These are phyloP conservation scores for Andrographis paniculata DNA, from an alignment of 305 asterid species.

Conservation along the genomic window DNA sequence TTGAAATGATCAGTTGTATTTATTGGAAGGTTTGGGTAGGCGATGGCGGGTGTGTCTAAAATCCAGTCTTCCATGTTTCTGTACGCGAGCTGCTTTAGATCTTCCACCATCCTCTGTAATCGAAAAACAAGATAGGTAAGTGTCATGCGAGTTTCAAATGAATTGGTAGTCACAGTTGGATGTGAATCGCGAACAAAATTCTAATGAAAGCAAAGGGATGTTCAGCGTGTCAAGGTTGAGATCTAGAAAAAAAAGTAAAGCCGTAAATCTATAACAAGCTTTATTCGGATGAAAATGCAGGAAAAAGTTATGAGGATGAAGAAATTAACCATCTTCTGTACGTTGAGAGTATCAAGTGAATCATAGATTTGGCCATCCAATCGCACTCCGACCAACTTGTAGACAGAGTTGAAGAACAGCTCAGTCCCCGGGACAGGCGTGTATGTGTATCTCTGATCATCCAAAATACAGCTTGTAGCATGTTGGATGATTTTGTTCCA, in stretches of 20 bases:
- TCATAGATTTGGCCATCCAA: constrained; percentile 44
- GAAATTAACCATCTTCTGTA: constrained; percentile 48
- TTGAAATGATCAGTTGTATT: constrained; percentile 23
- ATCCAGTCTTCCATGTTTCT: constrained; percentile 32
- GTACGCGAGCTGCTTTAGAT: constrained; percentile 41
- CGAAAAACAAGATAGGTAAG: constrained; percentile 5
- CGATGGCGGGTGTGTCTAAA: constrained; percentile 25
- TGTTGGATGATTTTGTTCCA: constrained; percentile 63
- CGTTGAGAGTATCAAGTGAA: constrained; percentile 30
- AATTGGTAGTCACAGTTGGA: background rate
- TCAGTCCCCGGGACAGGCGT: constrained; percentile 24
- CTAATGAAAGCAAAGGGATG: too few relatives aligned
- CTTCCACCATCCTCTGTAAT: constrained; percentile 51
- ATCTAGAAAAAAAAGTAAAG: too few relatives aligned
- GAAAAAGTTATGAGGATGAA: background rate
- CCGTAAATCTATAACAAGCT: too few relatives aligned
- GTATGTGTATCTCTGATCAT: constrained; percentile 39
- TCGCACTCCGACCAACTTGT: constrained; percentile 44
- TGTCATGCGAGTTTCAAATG: too few relatives aligned
- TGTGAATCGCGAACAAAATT: background rate
- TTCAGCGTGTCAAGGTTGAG: too few relatives aligned
- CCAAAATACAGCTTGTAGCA: constrained; percentile 42
- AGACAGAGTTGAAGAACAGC: constrained; percentile 49
- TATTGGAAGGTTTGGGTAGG: constrained; percentile 28
- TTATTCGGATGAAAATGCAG: background rate